Percentiles rank a stretch among this genome's conserved stretches.
Conservation (phyloP, 352 stramenopile genomes). For the Globisporangium abappressorium region DNA sequence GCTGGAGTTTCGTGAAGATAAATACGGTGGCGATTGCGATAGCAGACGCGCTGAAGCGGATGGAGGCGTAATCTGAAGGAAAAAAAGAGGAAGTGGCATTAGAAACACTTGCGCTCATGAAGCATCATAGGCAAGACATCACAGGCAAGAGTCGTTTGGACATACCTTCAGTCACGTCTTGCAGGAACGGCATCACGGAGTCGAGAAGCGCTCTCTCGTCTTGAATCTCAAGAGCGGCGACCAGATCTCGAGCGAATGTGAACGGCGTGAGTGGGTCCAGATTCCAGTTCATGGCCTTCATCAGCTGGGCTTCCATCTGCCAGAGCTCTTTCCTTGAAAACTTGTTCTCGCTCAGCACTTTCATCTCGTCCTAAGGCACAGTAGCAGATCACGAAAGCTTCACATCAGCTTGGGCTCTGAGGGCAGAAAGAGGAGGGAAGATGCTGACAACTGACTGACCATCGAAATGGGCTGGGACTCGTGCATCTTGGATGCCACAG, state of each 20-base stretch:
- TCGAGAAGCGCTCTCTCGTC: background rate
- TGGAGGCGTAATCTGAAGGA: conserved; percentile 8
- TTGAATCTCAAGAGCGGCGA: conserved; percentile 3
- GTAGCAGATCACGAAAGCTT: background rate
- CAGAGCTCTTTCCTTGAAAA: conserved; percentile 39
- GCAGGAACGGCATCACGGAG: conserved; percentile 1
- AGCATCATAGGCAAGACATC: background rate
- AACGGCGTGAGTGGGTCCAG: conserved; percentile 35
- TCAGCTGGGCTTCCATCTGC: conserved; percentile 33
- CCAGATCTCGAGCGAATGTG: conserved; percentile 39
- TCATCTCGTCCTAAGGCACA: conserved; percentile 38
- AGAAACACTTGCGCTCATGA: background rate
- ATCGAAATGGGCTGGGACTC: conserved; percentile 18
- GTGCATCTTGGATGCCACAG: conserved; percentile 17
- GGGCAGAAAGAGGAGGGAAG: background rate
- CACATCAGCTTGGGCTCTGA: background rate
- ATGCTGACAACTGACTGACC: background rate
- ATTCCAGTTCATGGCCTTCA: conserved; percentile 29
- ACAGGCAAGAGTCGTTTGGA: background rate
- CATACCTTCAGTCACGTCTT: conserved; percentile 16
- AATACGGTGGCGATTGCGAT: conserved; percentile 10
- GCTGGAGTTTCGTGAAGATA: background rate
- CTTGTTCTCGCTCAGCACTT: conserved; percentile 43
- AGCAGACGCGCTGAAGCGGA: conserved; percentile 5
- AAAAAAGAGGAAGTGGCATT: background rate